Base-by-base conservation (phyloP, 768 basidiomycete genomes). In the Lentinula sp. region DNA sequence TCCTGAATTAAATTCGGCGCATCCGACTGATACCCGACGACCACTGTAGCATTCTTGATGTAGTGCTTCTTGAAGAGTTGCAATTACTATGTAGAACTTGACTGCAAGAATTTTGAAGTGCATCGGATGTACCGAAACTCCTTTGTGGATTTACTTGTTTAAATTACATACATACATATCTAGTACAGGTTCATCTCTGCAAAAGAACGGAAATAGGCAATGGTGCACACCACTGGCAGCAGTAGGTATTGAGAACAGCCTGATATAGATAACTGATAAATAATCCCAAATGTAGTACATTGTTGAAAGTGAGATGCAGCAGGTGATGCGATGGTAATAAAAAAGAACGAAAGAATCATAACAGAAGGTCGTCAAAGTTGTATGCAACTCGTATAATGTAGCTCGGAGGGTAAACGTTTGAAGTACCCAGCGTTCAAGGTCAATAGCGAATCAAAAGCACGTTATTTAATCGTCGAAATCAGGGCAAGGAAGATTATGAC, bases 401-500 rank as follows among this genome's bases (percentile, higher is more conserved):
- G 16, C 15, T 21, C 21, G 43, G 2, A 18, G 5, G n/a, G 15
- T 6, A 18, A 45, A 43, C 1, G 42, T 15, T n/a, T 13, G 13
- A 16, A 53, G 51, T 13, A 7, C 34, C 31, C 13, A 37, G n/a
- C 51, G 51, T 35, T 31, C 34, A n/a, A 71, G 34, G 32, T 13
- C n/a, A n/a, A 70, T 69, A 15, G 71, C 69, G 4, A 28, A 28
- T 21, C 11, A 63, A 60, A 45, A 69, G 28, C 28, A 28, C 2
- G 28, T 1, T 31, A 18, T 35, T 67, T 39, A 67, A 57, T 67
- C 67, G 37, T 62, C 60, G 62, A 70, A 73, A 37, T 73, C 72
- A 7, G 82, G 82, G 56, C 75, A 78, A n/a, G 79, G 72, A 39
- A 81, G 73, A 2, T 77, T 78, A 57, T 83, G 80, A 59, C 76